Percentiles rank a stretch among this genome's conserved stretches.
phyloP scores from a whole-genome alignment of 192 early-diverging fungal genomes.

The Umbelopsis sp. region DNA sequence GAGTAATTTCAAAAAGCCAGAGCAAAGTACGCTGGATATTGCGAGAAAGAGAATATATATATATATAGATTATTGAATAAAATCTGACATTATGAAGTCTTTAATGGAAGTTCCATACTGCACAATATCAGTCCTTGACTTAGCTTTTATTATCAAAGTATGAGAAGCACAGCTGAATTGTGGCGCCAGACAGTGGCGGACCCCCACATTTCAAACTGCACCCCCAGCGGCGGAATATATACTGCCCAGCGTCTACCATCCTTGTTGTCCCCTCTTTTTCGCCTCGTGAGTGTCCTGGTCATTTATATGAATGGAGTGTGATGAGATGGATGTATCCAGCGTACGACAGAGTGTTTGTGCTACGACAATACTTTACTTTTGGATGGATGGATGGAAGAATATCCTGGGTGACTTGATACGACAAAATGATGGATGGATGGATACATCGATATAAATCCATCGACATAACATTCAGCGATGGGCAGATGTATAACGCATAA shows the following conservation, averaged over 20 bases:
- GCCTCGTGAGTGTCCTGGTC: constrained; percentile 14
- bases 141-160: no score
- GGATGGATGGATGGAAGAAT: constrained; percentile 16
- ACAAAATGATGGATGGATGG: constrained; percentile 28
- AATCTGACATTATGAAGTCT: no score
- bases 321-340: neutral
- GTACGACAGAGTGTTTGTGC: neutral
- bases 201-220: neutral
- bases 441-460: constrained; percentile 8
- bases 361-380: neutral
- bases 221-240: neutral
- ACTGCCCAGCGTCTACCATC: neutral
- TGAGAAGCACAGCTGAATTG: neutral
- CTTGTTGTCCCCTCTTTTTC: constrained; percentile 3
- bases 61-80: no score
- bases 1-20: no score
- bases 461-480: neutral
- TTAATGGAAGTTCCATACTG: no score
- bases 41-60: neutral
- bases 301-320: constrained; percentile 1
- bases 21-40: neutral
- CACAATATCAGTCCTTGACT: no score
- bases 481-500: neutral
- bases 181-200: neutral
- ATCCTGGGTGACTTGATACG: neutral